Conservation (phyloP, 78 protist genomes). For the slime mould (Dictyostelium discoideum) region dicty_2.7 NC_007090.3:793501-794000, state of each 20-base stretch:
- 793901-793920: neutral
- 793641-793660: conserved; percentile 54
- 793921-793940: too few relatives aligned
- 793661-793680: conserved; percentile 52
- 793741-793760: conserved; percentile 8
- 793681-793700: conserved; percentile 38
- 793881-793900: conserved; percentile 12
- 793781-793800: conserved; percentile 16
- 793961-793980: neutral
- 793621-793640: conserved; percentile 46
- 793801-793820: neutral
- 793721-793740: conserved; percentile 38
- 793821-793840: too few relatives aligned
- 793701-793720: conserved; percentile 65
- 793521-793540: conserved; percentile 26
- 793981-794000: neutral
- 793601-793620: conserved; percentile 40
- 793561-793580: conserved; percentile 42
- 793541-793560: conserved; percentile 35
- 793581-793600: conserved; percentile 46
- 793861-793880: neutral
- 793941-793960: neutral
- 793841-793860: neutral
- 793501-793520: conserved; percentile 65
- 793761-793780: conserved; percentile 19